A percentile compares a stretch with the other conserved stretches of the same genome.
phyloP scores from a whole-genome alignment of 208 protist genomes.

The Chromosphaera perkinsii region DNA sequence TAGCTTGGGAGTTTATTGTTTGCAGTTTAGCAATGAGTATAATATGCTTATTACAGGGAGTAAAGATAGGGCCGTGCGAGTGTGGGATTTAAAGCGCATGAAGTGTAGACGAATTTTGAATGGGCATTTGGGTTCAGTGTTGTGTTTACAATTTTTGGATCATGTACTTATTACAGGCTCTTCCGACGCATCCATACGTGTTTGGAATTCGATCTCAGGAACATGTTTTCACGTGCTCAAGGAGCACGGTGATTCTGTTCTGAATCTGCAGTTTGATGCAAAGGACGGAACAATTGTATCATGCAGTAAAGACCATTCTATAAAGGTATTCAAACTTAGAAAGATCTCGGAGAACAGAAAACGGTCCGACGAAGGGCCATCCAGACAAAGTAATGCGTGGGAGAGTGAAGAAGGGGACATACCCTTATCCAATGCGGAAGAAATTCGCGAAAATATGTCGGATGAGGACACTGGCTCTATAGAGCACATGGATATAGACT shows the following conservation, averaged over 20 bases:
- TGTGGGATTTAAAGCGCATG: neutral
- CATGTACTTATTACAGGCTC: constrained; percentile 15
- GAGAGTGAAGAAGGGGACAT: neutral
- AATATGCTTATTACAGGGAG: neutral
- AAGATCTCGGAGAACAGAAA: neutral
- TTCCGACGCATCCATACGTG: constrained; percentile 16
- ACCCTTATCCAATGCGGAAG: neutral
- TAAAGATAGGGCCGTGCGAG: neutral
- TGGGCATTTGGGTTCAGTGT: constrained; percentile 34
- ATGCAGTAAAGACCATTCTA: constrained; percentile 27
- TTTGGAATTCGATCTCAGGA: constrained; percentile 8
- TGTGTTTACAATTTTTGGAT: constrained; percentile 22
- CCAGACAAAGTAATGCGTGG: too few species aligned
- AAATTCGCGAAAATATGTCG: neutral
- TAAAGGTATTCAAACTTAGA: constrained; percentile 5
- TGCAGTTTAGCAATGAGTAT: constrained; percentile 18
- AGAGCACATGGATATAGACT: too few species aligned
- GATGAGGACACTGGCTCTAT: too few species aligned
- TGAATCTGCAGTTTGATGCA: constrained; percentile 31
- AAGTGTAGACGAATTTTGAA: neutral
- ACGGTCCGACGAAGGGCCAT: neutral
- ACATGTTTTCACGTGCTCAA: neutral
- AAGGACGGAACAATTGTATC: constrained; percentile 12
- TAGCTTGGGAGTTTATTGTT: constrained; percentile 9
- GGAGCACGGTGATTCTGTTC: constrained; percentile 23